A percentile compares a stretch with the other conserved stretches of the same genome.
Evolutionary conservation across 768 basidiomycete genomes (phyloP).

Genomic region (Rhizopogon rudus): DNA sequence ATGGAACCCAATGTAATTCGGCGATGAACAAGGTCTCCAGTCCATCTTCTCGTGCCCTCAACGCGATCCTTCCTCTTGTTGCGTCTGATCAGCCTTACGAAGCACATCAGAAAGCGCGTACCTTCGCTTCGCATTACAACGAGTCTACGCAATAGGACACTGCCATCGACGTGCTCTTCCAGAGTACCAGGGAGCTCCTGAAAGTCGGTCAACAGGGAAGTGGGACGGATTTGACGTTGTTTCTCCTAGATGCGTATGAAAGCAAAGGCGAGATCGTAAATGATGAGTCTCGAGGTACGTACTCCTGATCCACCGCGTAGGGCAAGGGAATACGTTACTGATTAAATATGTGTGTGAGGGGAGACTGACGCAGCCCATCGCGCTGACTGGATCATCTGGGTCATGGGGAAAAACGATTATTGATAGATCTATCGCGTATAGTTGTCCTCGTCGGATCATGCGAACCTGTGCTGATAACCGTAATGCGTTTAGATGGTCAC

Average conservation of each 20-base stretch:
- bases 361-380: slow-evolving; percentile 87
- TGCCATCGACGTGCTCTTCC: slow-evolving; percentile 91
- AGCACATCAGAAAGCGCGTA: slow-evolving; percentile 95
- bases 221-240: slow-evolving; percentile 78
- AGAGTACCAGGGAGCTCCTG: slow-evolving; percentile 80
- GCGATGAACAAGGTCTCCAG: slow-evolving; percentile 3
- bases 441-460: slow-evolving; percentile 12
- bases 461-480: slow-evolving; percentile 12
- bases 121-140: slow-evolving; percentile 84
- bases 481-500: slow-evolving; percentile 66
- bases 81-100: slow-evolving; percentile 73
- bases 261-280: slow-evolving; percentile 62
- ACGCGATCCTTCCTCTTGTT: slow-evolving; percentile 73
- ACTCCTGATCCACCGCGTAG: slow-evolving; percentile 9
- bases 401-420: slow-evolving; percentile 90
- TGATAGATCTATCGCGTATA: slow-evolving; percentile 79
- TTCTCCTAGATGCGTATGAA: slow-evolving; percentile 83
- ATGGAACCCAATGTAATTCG: neutral
- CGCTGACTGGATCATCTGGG: slow-evolving; percentile 72
- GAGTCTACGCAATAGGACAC: slow-evolving; percentile 79
- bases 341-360: slow-evolving; percentile 39
- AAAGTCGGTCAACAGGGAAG: slow-evolving; percentile 87
- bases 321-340: neutral
- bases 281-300: slow-evolving; percentile 79
- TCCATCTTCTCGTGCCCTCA: slow-evolving; percentile 62